phyloP scores from a whole-genome alignment of 768 basidiomycete species.

The Termitomyces sp. region DNA sequence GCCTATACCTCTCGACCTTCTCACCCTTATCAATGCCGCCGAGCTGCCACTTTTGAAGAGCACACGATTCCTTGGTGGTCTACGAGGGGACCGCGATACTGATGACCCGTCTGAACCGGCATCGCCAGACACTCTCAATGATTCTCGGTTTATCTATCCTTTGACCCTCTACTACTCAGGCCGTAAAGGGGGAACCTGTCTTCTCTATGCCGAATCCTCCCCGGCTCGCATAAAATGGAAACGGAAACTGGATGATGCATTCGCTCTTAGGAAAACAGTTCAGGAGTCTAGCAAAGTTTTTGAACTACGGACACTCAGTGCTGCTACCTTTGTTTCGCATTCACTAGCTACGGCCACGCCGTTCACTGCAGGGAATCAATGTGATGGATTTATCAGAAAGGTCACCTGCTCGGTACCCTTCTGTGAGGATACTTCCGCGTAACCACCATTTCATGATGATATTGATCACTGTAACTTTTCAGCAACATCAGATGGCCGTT shows the following conservation, averaged over 20 bases:
- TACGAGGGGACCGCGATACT: constrained; percentile 32
- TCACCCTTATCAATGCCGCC: constrained; percentile 77
- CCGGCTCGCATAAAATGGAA: constrained; percentile 83
- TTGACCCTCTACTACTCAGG: constrained; percentile 61
- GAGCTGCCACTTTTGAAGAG: constrained; percentile 75
- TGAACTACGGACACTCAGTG: constrained; percentile 82
- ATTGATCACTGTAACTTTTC: neutral
- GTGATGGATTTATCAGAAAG: constrained; percentile 66
- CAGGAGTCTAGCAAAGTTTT: constrained; percentile 93
- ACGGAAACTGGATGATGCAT: constrained; percentile 81
- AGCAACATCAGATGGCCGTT: constrained; percentile 82
- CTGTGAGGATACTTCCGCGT: constrained; percentile 39
- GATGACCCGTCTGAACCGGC: constrained; percentile 17
- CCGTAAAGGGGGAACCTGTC: constrained; percentile 76
- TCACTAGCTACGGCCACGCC: constrained; percentile 39
- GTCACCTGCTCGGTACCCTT: constrained; percentile 96
- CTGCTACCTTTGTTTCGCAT: constrained; percentile 80
- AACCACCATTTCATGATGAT: neutral
- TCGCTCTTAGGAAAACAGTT: constrained; percentile 75
- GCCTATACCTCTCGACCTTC: constrained; percentile 90
- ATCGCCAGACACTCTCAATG: constrained; percentile 24
- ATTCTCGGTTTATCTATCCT: constrained; percentile 79
- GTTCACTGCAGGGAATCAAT: constrained; percentile 54
- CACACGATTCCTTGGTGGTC: constrained; percentile 62
- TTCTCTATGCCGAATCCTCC: constrained; percentile 78